Evolutionary conservation across 1,284 basidiomycete species (phyloP).

Genomic region (Phellopilus nigrolimitatus): DNA sequence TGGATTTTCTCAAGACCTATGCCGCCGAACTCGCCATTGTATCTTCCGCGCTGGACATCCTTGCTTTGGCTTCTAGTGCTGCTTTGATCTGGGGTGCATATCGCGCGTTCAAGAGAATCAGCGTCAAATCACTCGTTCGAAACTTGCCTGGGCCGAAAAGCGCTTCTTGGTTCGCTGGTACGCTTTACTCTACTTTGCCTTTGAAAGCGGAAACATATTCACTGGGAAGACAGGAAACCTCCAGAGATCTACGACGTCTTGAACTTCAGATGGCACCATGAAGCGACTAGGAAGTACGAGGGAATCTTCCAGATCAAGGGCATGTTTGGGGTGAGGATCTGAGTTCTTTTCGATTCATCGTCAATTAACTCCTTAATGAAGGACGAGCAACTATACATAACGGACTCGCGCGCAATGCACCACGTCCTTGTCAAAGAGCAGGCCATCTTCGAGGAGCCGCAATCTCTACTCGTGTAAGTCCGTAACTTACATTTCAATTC

Average conservation of each 20-base stretch:
- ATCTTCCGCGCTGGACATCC: no score
- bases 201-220: neutral
- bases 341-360: neutral
- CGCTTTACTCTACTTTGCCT: neutral
- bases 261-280: slow-evolving; percentile 17
- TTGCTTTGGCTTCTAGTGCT: no score
- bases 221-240: slow-evolving; percentile 9
- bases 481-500: neutral
- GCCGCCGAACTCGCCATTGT: no score
- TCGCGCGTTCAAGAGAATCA: slow-evolving; percentile 4
- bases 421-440: slow-evolving; percentile 18
- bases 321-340: slow-evolving; percentile 26
- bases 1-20: no score
- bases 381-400: slow-evolving; percentile 19
- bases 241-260: slow-evolving; percentile 16
- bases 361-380: neutral
- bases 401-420: slow-evolving; percentile 17
- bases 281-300: slow-evolving; percentile 21
- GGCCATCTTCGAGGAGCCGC: slow-evolving; percentile 16
- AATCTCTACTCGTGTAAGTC: slow-evolving; percentile 23
- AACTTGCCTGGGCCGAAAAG: slow-evolving; percentile 14
- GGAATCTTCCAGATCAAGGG: slow-evolving; percentile 24
- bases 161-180: slow-evolving; percentile 17
- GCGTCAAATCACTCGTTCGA: slow-evolving; percentile 16
- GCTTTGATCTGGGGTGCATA: neutral